phyloP scores from a whole-genome alignment of 768 basidiomycete genomes.

The Tylopilus rubrobrunneus region DNA sequence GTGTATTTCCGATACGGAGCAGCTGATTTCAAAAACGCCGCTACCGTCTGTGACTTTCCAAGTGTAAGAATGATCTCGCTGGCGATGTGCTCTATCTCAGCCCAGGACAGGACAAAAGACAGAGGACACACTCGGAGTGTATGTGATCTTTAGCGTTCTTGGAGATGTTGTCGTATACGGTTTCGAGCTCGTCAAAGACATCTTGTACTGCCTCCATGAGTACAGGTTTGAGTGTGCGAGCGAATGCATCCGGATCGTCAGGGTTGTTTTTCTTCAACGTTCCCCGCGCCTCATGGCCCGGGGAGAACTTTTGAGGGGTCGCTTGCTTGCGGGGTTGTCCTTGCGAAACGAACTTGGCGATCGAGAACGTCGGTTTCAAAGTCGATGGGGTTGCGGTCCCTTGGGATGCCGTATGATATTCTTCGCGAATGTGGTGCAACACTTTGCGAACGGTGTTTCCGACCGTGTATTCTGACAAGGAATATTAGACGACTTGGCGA shows the following conservation, averaged over 20 bases:
- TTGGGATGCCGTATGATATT: constrained; percentile 78
- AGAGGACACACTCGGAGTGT: constrained; percentile 83
- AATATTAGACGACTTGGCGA: constrained; percentile 3
- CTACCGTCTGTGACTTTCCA: constrained; percentile 92
- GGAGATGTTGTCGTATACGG: constrained; percentile 90
- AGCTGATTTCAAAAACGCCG: constrained; percentile 88
- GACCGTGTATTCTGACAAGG: constrained; percentile 76
- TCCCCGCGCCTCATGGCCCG: constrained; percentile 42
- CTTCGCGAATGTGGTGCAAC: constrained; percentile 91
- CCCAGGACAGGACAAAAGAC: neutral
- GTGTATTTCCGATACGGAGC: constrained; percentile 90
- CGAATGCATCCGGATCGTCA: constrained; percentile 76
- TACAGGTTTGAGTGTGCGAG: constrained; percentile 79
- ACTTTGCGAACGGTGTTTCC: constrained; percentile 94
- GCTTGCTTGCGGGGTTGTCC: constrained; percentile 62
- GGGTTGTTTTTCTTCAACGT: constrained; percentile 66
- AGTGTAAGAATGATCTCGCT: constrained; percentile 95
- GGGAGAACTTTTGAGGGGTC: constrained; percentile 32
- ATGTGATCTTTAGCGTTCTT: constrained; percentile 95
- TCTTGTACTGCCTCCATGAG: constrained; percentile 97
- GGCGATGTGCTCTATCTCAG: neutral
- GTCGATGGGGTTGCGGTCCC: constrained; percentile 38
- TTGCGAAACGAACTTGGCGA: constrained; percentile 78
- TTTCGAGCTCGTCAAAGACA: constrained; percentile 92
- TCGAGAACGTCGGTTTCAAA: constrained; percentile 53